phyloP scores from a whole-genome alignment of 2,329 filamentous ascomycete genomes.

The Xylaria sp. region DNA sequence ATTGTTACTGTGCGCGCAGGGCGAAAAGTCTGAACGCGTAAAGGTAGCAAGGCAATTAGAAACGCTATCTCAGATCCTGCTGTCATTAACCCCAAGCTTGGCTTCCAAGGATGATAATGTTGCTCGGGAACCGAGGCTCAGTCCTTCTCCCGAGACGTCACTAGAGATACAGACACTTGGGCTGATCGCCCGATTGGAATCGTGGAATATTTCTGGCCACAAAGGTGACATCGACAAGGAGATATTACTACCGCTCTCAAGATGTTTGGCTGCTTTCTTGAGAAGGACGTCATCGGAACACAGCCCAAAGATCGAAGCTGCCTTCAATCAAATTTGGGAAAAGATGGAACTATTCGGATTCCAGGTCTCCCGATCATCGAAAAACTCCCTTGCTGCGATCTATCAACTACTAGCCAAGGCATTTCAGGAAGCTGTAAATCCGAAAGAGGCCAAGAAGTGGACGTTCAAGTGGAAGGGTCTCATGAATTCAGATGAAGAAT shows the following conservation, averaged over 20 bases:
- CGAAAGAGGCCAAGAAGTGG: constrained; percentile 67
- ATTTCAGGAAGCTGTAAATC: constrained; percentile 58
- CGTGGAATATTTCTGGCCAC: constrained; percentile 73
- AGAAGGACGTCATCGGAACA: constrained; percentile 59
- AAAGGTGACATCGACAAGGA: constrained; percentile 71
- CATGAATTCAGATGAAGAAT: constrained; percentile 55
- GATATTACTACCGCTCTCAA: constrained; percentile 71
- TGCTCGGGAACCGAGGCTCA: constrained; percentile 64
- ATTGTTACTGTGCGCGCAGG: constrained; percentile 60
- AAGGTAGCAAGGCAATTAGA: constrained; percentile 76
- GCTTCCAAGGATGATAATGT: constrained; percentile 69
- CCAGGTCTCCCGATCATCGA: constrained; percentile 52
- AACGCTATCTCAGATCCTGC: constrained; percentile 70
- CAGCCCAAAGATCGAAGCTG: constrained; percentile 55
- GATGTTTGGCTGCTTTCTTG: constrained; percentile 70
- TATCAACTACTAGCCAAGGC: constrained; percentile 65
- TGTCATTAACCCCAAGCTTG: constrained; percentile 75
- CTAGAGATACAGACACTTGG: constrained; percentile 74
- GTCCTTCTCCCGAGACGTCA: constrained; percentile 65
- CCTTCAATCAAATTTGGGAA: constrained; percentile 53
- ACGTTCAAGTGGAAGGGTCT: constrained; percentile 58
- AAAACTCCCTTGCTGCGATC: constrained; percentile 59
- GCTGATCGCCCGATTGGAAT: constrained; percentile 69
- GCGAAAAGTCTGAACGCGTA: constrained; percentile 57
- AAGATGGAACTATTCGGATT: constrained; percentile 53